These are phyloP conservation scores for Pyracantha coccinea DNA, from an alignment of 331 rosid species.

Conservation along the genomic window DNA sequence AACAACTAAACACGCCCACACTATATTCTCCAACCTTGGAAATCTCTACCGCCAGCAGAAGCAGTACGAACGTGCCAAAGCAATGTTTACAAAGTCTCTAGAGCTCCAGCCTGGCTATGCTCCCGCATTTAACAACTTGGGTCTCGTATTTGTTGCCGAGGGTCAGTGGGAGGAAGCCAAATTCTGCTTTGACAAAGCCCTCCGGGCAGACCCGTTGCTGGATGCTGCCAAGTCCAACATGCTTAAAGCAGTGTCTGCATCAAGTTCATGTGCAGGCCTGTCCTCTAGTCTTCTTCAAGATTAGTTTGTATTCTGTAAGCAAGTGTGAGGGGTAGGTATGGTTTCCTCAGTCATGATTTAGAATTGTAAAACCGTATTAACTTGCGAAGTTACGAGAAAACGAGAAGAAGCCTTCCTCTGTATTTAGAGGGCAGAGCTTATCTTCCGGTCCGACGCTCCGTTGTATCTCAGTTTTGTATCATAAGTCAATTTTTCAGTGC, in stretches of 20 bases:
- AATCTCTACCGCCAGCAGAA: constrained; percentile 81
- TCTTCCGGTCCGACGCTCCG: not conserved
- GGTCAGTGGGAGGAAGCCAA: constrained; percentile 87
- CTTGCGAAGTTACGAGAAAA: not conserved
- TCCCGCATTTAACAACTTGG: constrained; percentile 85
- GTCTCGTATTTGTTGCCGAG: constrained; percentile 92
- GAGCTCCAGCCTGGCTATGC: constrained; percentile 89
- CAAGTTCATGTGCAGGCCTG: constrained; percentile 18
- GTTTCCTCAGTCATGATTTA: not conserved
- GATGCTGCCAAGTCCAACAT: constrained; percentile 88
- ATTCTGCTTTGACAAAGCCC: constrained; percentile 77
- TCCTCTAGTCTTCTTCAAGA: not conserved
- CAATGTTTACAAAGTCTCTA: constrained; percentile 84
- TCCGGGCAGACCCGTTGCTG: constrained; percentile 67
- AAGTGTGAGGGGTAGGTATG: not conserved
- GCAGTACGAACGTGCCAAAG: constrained; percentile 79
- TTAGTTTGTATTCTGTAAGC: not conserved
- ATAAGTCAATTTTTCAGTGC: not conserved
- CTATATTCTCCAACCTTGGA: constrained; percentile 76
- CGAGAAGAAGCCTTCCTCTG: not conserved
- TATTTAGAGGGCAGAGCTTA: not conserved
- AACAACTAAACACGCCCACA: constrained; percentile 51
- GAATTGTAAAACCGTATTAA: not conserved
- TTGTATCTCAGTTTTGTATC: not conserved
- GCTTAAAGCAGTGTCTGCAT: constrained; percentile 52